Base-by-base conservation (phyloP, 805 yeast genomes). In the Crinitomyces ghanaensis region DNA sequence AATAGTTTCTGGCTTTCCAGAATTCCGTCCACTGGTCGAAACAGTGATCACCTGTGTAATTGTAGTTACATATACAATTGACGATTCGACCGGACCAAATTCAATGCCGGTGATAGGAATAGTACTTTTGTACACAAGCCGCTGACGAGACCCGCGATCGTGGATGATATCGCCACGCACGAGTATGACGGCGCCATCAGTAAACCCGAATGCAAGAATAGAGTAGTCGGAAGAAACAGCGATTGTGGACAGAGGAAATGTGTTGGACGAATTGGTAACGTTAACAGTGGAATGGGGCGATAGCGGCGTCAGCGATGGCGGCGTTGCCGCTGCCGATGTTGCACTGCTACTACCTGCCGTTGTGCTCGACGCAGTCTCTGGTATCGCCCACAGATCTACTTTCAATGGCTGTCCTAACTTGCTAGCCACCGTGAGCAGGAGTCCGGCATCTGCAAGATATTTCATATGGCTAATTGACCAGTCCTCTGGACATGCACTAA, bases 111-210 rank as follows among this genome's bases (percentile, higher is more conserved):
- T 88, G 13, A 91, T 68, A 1, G 96, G 94, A 31, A 83, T 91
- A 2, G 65, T 59, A 33, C 76, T 70, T 38, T 78, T 82, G 50
- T 75, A 82, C 1, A 86, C 74, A 0, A 78, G 53, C 19, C 96
- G 62, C 48, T 88, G 97, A 42, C 91, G 71, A 6, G 94, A 74
- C 0, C 97, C 97, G 38, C 94, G 62, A 50, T 91, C 98, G 45
- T 85, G 72, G 5, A 83, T 44, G 20, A 91, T 54, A 53, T 91
- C 97, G 6, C 98, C 98, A 41, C 97, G 60, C 0, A 86, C 71
- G 5, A 86, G 59, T 2, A 86, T 61, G 2, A 86, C 84, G 14
- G 74, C 66, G 2, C 98, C 98, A 53, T 85, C 78, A 9, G 86
- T 77, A 46, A 74, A 82, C 0, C 95, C 95, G 29, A 82, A 58